phyloP scores from a whole-genome alignment of 23 red algal species.

The Chondrus crispus region DNA sequence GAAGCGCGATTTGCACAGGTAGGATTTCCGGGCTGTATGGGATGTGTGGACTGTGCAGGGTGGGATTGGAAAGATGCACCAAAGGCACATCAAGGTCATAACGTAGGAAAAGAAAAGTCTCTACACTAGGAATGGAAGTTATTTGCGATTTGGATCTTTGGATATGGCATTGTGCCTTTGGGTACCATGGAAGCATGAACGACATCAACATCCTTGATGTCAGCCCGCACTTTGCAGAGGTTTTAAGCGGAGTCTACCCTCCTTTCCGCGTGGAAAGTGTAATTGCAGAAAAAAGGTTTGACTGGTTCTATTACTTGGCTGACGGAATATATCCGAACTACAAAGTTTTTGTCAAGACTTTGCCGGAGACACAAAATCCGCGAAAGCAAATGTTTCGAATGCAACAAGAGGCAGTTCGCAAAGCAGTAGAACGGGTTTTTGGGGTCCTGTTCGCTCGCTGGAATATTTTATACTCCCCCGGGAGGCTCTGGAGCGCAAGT shows the following conservation, averaged over 20 bases:
- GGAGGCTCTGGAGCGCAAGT: neutral
- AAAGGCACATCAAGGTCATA: neutral
- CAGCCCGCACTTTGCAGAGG: neutral
- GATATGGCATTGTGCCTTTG: neutral
- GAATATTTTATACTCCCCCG: neutral
- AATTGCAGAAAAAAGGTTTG: neutral
- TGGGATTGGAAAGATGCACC: neutral
- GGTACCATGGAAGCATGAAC: neutral
- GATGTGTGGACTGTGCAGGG: neutral
- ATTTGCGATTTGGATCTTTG: slow-evolving; percentile 46
- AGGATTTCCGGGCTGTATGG: neutral
- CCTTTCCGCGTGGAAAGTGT: neutral
- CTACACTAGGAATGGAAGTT: neutral
- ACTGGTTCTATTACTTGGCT: neutral
- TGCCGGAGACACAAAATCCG: no score
- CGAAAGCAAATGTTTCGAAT: no score
- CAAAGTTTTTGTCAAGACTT: neutral
- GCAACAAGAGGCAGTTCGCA: neutral
- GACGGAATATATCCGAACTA: neutral
- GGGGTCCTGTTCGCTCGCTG: neutral
- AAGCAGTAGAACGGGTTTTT: neutral
- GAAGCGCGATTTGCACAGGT: neutral
- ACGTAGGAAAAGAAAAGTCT: slow-evolving; percentile 12
- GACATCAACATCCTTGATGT: neutral
- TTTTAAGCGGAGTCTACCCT: neutral